phyloP scores from a whole-genome alignment of 805 yeast species.

The Zygotorulaspora florentina region DNA sequence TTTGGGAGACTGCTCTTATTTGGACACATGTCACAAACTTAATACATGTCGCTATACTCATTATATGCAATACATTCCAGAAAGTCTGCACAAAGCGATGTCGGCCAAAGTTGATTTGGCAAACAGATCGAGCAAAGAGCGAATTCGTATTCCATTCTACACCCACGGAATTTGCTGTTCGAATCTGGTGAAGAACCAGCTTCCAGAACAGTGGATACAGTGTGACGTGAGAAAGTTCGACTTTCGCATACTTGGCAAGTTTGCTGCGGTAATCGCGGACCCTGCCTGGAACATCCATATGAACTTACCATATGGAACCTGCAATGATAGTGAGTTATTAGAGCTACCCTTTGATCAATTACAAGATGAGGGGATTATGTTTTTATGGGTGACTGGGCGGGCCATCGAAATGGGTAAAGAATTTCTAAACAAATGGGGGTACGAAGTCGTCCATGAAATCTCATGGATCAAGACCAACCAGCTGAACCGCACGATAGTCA shows the following conservation, averaged over 20 bases:
- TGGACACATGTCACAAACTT: slow-evolving; percentile 90
- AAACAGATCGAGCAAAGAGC: slow-evolving; percentile 19
- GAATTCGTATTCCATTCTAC: slow-evolving; percentile 31
- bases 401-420: slow-evolving; percentile 84
- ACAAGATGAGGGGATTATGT: slow-evolving; percentile 78
- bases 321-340: slow-evolving; percentile 70
- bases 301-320: slow-evolving; percentile 73
- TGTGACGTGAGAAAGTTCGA: slow-evolving; percentile 79
- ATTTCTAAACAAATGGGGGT: slow-evolving; percentile 80
- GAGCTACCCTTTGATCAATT: slow-evolving; percentile 60
- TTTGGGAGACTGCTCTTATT: slow-evolving; percentile 87
- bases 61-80: slow-evolving; percentile 48
- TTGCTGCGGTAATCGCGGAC: slow-evolving; percentile 82
- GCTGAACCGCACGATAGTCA: slow-evolving; percentile 79
- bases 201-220: slow-evolving; percentile 79
- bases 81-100: slow-evolving; percentile 24
- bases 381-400: slow-evolving; percentile 94
- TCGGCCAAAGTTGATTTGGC: slow-evolving; percentile 20
- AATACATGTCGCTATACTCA: slow-evolving; percentile 78
- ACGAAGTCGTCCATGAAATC: slow-evolving; percentile 68
- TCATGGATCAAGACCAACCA: slow-evolving; percentile 93
- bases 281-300: slow-evolving; percentile 98
- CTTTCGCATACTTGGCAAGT: slow-evolving; percentile 67
- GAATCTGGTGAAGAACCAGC: slow-evolving; percentile 30
- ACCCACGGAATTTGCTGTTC: slow-evolving; percentile 36